Evolutionary conservation across 768 basidiomycete genomes (phyloP), one percentile per base, ranked within the genome.

Genomic region (Trametes sanguinea): DNA sequence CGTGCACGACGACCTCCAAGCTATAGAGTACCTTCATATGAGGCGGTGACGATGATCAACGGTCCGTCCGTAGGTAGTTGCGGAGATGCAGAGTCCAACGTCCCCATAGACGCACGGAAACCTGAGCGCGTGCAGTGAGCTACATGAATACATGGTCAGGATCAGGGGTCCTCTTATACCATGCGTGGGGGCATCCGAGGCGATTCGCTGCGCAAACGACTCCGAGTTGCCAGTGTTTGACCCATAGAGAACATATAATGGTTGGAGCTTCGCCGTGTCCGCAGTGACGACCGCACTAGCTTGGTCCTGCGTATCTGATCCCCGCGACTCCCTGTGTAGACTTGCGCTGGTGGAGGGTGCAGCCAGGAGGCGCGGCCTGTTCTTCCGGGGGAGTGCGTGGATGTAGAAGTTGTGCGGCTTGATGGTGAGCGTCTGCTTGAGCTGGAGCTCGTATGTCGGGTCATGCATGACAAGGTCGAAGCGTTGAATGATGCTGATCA

Each of bases 201-300:
- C 77, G 22, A 83, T 65, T 37, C 79, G 70, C 67, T 80, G 77
- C 6, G 81, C 80, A 54, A 83, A 81, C 32, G 75, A 72, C 65
- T 83, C 79, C 35, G 77, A 81, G 1, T 77, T 77, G 3, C 81
- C 81, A 0, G 80, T 76, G 72, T 83, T 83, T 27, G 78, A 79
- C 0, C 80, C 78, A 61, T 78, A 80, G 9, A 78, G 67, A 14
- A 79, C 69, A 56, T 78, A 76, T 48, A 81, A 44, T 17, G 74
- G 74, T 43, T 71, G 55, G 32, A 58, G 54, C 27, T 62, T 67
- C 22, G 54, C 57, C 2, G 54, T 47, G 27, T 42, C 57, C 2
- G 51, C 17, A 8, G 45, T 13, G 11, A 59, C 47, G 4, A 51
- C 45, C 16, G 57, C 57, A 27, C 43, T 50, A 40, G 45, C 27